A percentile compares a stretch with the other conserved stretches of the same genome.
Conservation (phyloP, 2,329 filamentous ascomycete genomes). For the Colletotrichum sp. region DNA sequence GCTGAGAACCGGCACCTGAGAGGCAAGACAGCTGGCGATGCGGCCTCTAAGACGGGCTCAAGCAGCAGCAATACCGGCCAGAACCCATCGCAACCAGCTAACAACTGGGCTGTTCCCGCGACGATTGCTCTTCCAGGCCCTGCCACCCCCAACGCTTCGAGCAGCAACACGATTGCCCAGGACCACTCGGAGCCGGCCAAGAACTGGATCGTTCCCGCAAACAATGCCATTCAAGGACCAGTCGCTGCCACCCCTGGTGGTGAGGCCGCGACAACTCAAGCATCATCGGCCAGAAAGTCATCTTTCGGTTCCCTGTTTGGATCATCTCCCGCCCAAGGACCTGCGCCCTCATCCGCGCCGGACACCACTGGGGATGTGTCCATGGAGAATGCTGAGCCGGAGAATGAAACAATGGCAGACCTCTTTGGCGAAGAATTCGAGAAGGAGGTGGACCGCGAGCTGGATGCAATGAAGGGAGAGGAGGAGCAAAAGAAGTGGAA, state of each 20-base stretch:
- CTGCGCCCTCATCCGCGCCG: not conserved
- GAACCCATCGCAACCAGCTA: not conserved
- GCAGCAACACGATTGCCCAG: not conserved
- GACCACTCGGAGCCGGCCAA: not conserved
- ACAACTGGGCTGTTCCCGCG: not conserved
- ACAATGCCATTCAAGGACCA: fast-evolving
- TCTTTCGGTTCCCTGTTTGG: not conserved
- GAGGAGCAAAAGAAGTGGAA: not conserved
- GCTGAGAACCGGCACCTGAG: not conserved
- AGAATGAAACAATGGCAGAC: not conserved
- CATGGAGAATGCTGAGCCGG: not conserved
- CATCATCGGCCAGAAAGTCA: not conserved
- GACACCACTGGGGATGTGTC: not conserved
- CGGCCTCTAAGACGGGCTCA: not conserved
- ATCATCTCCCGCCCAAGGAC: not conserved
- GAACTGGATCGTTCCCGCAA: not conserved
- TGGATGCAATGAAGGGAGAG: not conserved
- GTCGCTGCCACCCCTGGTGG: not conserved
- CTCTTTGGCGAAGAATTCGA: not conserved
- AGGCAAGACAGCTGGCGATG: not conserved
- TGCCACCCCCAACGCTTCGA: not conserved
- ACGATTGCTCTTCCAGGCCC: not conserved
- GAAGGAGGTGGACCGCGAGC: not conserved
- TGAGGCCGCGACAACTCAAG: not conserved
- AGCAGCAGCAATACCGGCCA: not conserved